phyloP scores from a whole-genome alignment of 192 early-diverging fungal genomes.

The Oehlia diaphana region DNA sequence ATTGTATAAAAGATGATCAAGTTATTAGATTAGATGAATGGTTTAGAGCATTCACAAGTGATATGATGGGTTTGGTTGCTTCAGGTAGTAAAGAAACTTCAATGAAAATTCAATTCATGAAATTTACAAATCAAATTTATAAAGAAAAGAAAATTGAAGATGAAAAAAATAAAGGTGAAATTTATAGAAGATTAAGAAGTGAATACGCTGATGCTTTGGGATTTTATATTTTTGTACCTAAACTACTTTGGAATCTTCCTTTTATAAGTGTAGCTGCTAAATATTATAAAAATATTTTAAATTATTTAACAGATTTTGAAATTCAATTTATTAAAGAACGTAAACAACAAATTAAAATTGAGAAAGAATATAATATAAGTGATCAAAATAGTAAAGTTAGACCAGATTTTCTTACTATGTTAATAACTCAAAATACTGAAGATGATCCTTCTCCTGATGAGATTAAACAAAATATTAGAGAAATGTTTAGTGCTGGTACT shows the following conservation, averaged over 20 bases:
- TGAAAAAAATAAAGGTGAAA: neutral
- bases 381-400: neutral
- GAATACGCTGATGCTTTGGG: conserved; percentile 14
- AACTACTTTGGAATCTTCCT: conserved; percentile 22
- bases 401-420: conserved; percentile 28
- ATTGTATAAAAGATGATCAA: neutral
- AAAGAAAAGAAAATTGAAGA: conserved; percentile 2
- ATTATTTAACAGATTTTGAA: conserved; percentile 12
- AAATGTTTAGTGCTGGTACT: conserved; percentile 29
- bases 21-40: conserved; percentile 25
- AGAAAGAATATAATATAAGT: neutral
- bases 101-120: conserved; percentile 10
- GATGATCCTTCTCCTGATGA: conserved; percentile 11
- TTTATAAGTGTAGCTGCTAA: neutral
- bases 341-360: conserved; percentile 4
- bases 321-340: conserved; percentile 28
- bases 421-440: conserved; percentile 11
- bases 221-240: conserved; percentile 23
- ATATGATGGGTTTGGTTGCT: conserved; percentile 30
- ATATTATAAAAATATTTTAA: conserved; percentile 7
- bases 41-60: conserved; percentile 26
- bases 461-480: conserved; percentile 29
- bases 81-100: conserved; percentile 25
- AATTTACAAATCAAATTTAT: neutral
- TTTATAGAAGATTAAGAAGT: conserved; percentile 2